Evolutionary conservation across 2,329 filamentous ascomycete genomes (phyloP), one percentile per base, ranked within the genome.

Genomic region (Ceratocystis lukuohia): DNA sequence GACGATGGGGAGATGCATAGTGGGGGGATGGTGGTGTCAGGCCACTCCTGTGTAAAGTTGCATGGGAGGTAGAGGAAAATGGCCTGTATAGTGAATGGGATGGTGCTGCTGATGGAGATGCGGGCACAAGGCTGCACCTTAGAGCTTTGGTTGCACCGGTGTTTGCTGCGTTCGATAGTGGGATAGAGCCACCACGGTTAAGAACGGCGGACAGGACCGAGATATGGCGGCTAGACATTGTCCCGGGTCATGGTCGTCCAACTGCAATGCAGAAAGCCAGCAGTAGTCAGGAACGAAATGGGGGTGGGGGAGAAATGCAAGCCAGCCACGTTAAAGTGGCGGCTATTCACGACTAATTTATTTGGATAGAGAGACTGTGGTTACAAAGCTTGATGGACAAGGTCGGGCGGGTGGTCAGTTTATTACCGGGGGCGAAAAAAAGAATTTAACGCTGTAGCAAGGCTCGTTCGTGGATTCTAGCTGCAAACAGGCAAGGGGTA

Each of bases 171-270:
- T n/a, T 37, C 8, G 28, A 20, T 33, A 15, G 30, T 59, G 56
- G 56, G 5, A 37, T 20, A 25, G 25, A n/a, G 17, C 56, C 28
- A 25, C 56, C 15, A 37, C 56, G 56, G 30, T 48, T 59, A 15
- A 57, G 44, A 46, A 33, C 28, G 48, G 30, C 46, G 61, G 59
- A 44, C 22, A 63, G 61, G 53, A 63, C 61, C 61, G 65, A 63
- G 25, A 64, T 57, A 20, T 46, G 46, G 71, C 71, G 73, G 73
- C 74, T 77, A 73, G 76, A 75, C 77, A 78, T 78, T 70, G 73
- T 74, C 70, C 71, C 72, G 71, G 71, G 70, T 74, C 77, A 78
- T 78, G 75, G 72, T 73, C 68, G 61, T 57, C 46, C 65, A 48
- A 50, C 46, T 62, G 57, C 65, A 50, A 28, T 63, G 62, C 62